Evolutionary conservation across 805 yeast species (phyloP).

Genomic region (Candida vartiovaarae): DNA sequence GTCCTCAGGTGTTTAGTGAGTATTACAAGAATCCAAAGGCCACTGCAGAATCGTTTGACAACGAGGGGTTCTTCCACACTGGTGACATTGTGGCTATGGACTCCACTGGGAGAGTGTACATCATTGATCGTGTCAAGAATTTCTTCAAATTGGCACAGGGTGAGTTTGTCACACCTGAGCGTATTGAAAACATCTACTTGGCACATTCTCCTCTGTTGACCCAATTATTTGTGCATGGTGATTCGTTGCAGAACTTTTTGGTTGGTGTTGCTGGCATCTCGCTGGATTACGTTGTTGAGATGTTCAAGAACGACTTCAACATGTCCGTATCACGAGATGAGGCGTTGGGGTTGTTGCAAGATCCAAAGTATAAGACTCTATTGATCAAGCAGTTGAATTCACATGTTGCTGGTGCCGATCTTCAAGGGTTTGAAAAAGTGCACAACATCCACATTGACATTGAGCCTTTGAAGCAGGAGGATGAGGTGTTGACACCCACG

Average conservation of each 20-base stretch:
- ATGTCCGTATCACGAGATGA: slow-evolving; percentile 10
- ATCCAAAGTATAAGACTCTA: slow-evolving; percentile 15
- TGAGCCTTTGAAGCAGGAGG: slow-evolving; percentile 55
- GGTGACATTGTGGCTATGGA: slow-evolving; percentile 58
- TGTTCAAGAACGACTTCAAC: slow-evolving; percentile 13
- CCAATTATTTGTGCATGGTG: slow-evolving; percentile 61
- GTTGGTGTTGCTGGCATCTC: slow-evolving; percentile 64
- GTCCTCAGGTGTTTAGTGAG: slow-evolving; percentile 51
- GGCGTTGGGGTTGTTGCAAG: slow-evolving; percentile 8
- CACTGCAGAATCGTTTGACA: slow-evolving; percentile 45
- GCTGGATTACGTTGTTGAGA: slow-evolving; percentile 24
- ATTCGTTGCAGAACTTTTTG: slow-evolving; percentile 45
- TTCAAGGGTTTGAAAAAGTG: slow-evolving; percentile 58
- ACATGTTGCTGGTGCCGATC: slow-evolving; percentile 22
- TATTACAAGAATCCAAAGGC: slow-evolving; percentile 50
- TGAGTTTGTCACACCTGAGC: slow-evolving; percentile 73
- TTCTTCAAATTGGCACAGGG: slow-evolving; percentile 64
- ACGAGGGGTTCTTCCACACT: slow-evolving; percentile 57
- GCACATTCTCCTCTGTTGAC: slow-evolving; percentile 43
- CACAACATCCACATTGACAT: slow-evolving; percentile 46
- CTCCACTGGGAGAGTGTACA: slow-evolving; percentile 43
- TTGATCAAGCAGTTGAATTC: slow-evolving; percentile 16
- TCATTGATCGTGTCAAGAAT: slow-evolving; percentile 71
- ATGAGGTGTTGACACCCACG: slow-evolving; percentile 65
- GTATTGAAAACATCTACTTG: slow-evolving; percentile 57